Evolutionary conservation across 2,329 filamentous ascomycete species (phyloP), one percentile per base, ranked within the genome.

Genomic region (Ophiosphaerella korrae): DNA sequence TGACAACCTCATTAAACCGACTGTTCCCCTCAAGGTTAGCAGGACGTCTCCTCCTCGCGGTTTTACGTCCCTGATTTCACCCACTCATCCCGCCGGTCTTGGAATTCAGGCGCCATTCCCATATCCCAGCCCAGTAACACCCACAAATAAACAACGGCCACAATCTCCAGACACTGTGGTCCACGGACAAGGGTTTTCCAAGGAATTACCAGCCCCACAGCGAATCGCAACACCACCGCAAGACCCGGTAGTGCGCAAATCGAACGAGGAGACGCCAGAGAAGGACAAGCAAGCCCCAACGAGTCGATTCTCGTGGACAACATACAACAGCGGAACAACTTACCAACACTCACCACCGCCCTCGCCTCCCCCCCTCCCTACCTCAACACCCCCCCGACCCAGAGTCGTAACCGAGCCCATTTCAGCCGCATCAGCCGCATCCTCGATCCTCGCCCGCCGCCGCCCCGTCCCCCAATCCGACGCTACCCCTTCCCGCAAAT

Each of bases 331-430:
- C 34, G 60, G 55, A 50, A 71, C 70, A 6, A 74, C 73, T 3
- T 72, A 75, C 49, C 73, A 76, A 41, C 71, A 74, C 45, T 75
- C 74, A 41, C 75, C 75, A 35, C 75, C 75, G 3, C 71, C 73
- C 8, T 77, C 74, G 44, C 77, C 77, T 14, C 71, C 71, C 18
- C 71, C 68, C 14, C 61, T 75, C 8, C 71, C 74, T 7, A 60
- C 62, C 3, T 14, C 49, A 16, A 58, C 58, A 23, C 32, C 53
- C 23, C 37, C 41, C 3, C 50, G 42, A 42, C 35, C 52, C 46
- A 29, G 58, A 33, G 51, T 62, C 9, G 63, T 63, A 14, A 62
- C 63, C 32, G 66, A 70, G 37, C 62, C 65, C 18, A 50, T 59
- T 13, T 60, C 68, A 36, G 60, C 63, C 41, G 61, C 59, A 14